Conservation (phyloP, 1,139 yeast species). For the Taphrina betulina region DNA sequence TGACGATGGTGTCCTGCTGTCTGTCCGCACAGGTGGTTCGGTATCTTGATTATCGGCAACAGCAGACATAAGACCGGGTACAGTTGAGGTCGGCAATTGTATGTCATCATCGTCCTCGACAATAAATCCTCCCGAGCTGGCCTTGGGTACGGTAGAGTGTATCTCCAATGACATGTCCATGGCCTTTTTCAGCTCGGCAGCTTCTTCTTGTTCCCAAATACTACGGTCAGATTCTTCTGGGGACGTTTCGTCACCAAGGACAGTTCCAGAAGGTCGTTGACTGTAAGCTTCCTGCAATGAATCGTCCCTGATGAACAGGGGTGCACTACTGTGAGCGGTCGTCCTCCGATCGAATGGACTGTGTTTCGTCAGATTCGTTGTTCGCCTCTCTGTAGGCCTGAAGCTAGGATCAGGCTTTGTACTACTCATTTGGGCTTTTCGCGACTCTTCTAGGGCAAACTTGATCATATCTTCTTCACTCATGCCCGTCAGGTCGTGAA, state of each 20-base stretch:
- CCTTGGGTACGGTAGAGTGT: not conserved
- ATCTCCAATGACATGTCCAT: conserved; percentile 6
- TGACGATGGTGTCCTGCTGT: not conserved
- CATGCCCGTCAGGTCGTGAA: conserved; percentile 10
- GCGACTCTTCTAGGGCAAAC: conserved; percentile 28
- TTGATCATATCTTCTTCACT: conserved; percentile 30
- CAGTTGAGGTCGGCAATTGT: not conserved
- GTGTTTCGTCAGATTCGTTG: not conserved
- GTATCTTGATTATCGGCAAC: not conserved
- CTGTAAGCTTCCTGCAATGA: not conserved
- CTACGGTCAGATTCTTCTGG: too few relatives aligned
- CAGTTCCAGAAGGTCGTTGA: not conserved
- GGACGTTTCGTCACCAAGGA: not conserved
- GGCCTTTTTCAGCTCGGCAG: not conserved
- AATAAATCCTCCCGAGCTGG: conserved; percentile 12
- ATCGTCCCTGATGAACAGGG: conserved; percentile 4
- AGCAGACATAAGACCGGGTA: not conserved
- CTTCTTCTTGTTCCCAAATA: conserved; percentile 9
- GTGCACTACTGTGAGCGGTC: not conserved
- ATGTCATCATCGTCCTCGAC: conserved; percentile 24
- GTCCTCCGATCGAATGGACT: too few relatives aligned
- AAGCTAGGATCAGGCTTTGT: conserved; percentile 21
- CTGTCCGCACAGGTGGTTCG: too few relatives aligned
- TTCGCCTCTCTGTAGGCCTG: conserved; percentile 10
- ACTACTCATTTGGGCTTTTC: conserved; percentile 21